These are phyloP conservation scores for Macrophomina phaseolina DNA, from an alignment of 2,329 filamentous ascomycete species.

Conservation along the genomic window DNA sequence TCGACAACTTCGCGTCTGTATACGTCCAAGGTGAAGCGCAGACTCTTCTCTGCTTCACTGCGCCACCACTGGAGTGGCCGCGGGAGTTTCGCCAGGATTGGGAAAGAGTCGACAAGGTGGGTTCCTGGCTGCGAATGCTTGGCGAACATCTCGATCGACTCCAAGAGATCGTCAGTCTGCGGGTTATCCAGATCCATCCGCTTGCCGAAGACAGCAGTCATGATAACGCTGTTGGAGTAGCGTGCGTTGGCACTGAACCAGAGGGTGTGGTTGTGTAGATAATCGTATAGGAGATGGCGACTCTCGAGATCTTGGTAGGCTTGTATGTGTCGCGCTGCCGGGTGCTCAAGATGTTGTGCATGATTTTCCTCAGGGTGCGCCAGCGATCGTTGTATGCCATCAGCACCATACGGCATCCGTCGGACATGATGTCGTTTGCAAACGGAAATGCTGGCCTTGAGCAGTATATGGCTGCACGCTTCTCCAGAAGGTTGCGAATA, in stretches of 20 bases:
- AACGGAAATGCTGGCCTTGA: conserved; percentile 32
- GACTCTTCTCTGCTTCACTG: conserved; percentile 33
- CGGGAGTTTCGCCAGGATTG: conserved; percentile 40
- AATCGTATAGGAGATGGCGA: conserved; percentile 37
- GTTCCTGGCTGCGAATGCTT: conserved; percentile 37
- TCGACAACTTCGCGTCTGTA: conserved; percentile 41
- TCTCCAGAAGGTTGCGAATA: conserved; percentile 32
- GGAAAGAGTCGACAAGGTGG: conserved; percentile 42
- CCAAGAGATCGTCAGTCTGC: conserved; percentile 31
- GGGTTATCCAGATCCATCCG: conserved; percentile 32
- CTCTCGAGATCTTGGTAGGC: conserved; percentile 39
- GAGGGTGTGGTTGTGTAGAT: conserved; percentile 34
- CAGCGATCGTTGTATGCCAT: conserved; percentile 40
- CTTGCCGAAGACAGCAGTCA: conserved; percentile 42
- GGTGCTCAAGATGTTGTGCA: conserved; percentile 39
- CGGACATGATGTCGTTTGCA: conserved; percentile 37
- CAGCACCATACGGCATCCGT: conserved; percentile 37
- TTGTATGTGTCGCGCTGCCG: conserved; percentile 34
- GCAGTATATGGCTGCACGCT: conserved; percentile 32
- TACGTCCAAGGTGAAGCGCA: conserved; percentile 33
- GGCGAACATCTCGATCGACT: conserved; percentile 35
- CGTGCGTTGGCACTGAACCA: conserved; percentile 38
- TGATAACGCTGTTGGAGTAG: conserved; percentile 40
- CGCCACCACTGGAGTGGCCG: conserved; percentile 40
- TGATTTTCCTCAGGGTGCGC: conserved; percentile 39